A percentile compares a stretch with the other conserved stretches of the same genome.
Evolutionary conservation across 2,329 filamentous ascomycete genomes (phyloP).

Genomic region (Colletotrichum musicola): DNA sequence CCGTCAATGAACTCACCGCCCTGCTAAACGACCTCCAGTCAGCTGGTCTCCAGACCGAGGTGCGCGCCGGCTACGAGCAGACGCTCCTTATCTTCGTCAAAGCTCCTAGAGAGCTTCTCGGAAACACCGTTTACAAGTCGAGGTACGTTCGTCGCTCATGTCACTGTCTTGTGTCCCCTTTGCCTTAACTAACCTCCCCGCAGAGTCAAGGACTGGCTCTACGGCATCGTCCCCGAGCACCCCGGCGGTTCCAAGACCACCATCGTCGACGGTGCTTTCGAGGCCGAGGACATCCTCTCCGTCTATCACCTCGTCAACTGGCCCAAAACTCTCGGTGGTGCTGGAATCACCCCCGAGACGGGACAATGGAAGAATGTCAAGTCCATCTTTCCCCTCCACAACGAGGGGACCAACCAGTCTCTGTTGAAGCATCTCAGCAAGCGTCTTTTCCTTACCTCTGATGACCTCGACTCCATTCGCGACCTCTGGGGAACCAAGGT

Average conservation of each 20-base stretch:
- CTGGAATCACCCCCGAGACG: slow-evolving; percentile 69
- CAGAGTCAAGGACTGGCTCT: slow-evolving; percentile 82
- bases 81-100: slow-evolving; percentile 77
- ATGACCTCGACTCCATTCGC: slow-evolving; percentile 70
- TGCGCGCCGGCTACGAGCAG: slow-evolving; percentile 77
- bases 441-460: slow-evolving; percentile 61
- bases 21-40: slow-evolving; percentile 71
- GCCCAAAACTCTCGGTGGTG: slow-evolving; percentile 69
- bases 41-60: slow-evolving; percentile 77
- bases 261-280: slow-evolving; percentile 62
- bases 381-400: slow-evolving; percentile 73
- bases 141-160: slow-evolving; percentile 56
- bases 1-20: slow-evolving; percentile 49
- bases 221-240: slow-evolving; percentile 74
- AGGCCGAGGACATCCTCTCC: slow-evolving; percentile 78
- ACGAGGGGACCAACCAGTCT: slow-evolving; percentile 66
- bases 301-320: slow-evolving; percentile 76
- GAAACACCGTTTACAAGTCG: slow-evolving; percentile 75
- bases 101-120: slow-evolving; percentile 72
- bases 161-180: not conserved
- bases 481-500: slow-evolving; percentile 72
- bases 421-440: slow-evolving; percentile 69
- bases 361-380: slow-evolving; percentile 72
- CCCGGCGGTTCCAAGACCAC: slow-evolving; percentile 68
- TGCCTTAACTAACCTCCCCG: not conserved